These are phyloP conservation scores for Cercospora citrullina DNA, from an alignment of 2,329 filamentous ascomycete species.

Conservation along the genomic window DNA sequence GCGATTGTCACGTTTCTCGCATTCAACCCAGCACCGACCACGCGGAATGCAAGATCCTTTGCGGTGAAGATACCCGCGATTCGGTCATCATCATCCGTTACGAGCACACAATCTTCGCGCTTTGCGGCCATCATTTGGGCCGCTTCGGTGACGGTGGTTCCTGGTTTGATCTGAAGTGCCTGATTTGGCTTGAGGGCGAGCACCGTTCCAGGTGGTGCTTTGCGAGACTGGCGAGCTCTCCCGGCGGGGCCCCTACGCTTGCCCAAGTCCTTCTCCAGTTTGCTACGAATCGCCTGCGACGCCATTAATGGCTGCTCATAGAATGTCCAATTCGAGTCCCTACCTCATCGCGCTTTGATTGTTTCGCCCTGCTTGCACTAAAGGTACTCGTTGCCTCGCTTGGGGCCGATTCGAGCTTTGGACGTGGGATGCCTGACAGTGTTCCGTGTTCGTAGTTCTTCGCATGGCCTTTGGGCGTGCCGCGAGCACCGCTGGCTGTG, in stretches of 20 bases:
- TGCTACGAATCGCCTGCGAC: slow-evolving; percentile 83
- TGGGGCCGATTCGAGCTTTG: slow-evolving; percentile 62
- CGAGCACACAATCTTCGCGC: slow-evolving; percentile 94
- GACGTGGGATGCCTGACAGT: slow-evolving; percentile 68
- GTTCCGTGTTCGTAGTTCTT: slow-evolving; percentile 56
- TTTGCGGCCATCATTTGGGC: slow-evolving; percentile 99
- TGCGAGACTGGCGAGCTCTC: slow-evolving; percentile 80
- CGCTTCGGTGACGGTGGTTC: slow-evolving; percentile 89
- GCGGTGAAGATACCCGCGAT: slow-evolving; percentile 99
- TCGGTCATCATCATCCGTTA: slow-evolving; percentile 95
- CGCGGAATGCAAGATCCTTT: slow-evolving; percentile 96
- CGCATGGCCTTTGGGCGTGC: slow-evolving; percentile 61
- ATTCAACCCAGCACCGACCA: slow-evolving; percentile 88
- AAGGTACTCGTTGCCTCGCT: slow-evolving; percentile 64
- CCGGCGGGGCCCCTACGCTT: slow-evolving; percentile 87
- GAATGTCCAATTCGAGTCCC: slow-evolving; percentile 9
- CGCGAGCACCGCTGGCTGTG: slow-evolving; percentile 64
- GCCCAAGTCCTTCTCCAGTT: slow-evolving; percentile 95
- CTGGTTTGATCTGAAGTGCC: slow-evolving; percentile 95
- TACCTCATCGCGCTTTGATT: slow-evolving; percentile 98
- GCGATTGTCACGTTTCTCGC: slow-evolving; percentile 88
- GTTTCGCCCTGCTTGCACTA: slow-evolving; percentile 93
- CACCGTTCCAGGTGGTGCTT: slow-evolving; percentile 93
- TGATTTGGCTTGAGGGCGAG: slow-evolving; percentile 93
- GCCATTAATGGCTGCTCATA: slow-evolving; percentile 9